phyloP scores from a whole-genome alignment of 1,284 basidiomycete genomes.

The Fomitopsis pinicola region DNA sequence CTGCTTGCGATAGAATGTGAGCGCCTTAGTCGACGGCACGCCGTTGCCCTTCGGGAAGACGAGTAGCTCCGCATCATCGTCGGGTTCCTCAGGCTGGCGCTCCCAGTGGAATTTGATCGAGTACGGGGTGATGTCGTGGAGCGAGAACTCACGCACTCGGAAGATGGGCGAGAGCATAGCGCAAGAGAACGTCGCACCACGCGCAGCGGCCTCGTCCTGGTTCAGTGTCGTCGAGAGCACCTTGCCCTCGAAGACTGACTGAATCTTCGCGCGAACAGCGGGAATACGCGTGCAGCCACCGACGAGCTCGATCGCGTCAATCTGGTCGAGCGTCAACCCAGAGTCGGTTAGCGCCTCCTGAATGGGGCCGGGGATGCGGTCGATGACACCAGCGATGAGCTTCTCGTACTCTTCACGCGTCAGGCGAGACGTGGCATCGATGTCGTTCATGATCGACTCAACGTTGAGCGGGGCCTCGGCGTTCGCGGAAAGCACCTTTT shows the following conservation, averaged over 20 bases:
- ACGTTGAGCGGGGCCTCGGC: conserved; percentile 83
- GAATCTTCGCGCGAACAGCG: conserved; percentile 64
- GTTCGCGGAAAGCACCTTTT: conserved; percentile 82
- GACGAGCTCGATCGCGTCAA: conserved; percentile 66
- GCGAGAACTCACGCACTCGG: conserved; percentile 89
- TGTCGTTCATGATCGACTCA: conserved; percentile 91
- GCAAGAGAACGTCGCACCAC: conserved; percentile 91
- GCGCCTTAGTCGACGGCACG: conserved; percentile 89
- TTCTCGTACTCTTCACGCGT: conserved; percentile 58
- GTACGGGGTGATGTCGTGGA: conserved; percentile 82
- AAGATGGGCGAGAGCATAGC: conserved; percentile 94
- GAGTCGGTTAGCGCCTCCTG: conserved; percentile 53
- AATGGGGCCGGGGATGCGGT: conserved; percentile 51
- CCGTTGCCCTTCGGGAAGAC: conserved; percentile 83
- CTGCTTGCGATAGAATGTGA: conserved; percentile 89
- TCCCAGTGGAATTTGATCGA: conserved; percentile 89
- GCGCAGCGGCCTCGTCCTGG: conserved; percentile 92
- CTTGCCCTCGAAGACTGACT: conserved; percentile 63
- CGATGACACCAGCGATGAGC: conserved; percentile 50
- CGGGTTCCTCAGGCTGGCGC: conserved; percentile 64
- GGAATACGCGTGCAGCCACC: conserved; percentile 69
- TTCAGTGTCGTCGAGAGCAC: conserved; percentile 84
- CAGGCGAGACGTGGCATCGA: conserved; percentile 63
- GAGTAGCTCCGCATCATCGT: conserved; percentile 85
- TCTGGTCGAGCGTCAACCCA: conserved; percentile 53